These are phyloP conservation scores for Marasmius fiardii DNA, from an alignment of 1,284 basidiomycete species.

Conservation along the genomic window DNA sequence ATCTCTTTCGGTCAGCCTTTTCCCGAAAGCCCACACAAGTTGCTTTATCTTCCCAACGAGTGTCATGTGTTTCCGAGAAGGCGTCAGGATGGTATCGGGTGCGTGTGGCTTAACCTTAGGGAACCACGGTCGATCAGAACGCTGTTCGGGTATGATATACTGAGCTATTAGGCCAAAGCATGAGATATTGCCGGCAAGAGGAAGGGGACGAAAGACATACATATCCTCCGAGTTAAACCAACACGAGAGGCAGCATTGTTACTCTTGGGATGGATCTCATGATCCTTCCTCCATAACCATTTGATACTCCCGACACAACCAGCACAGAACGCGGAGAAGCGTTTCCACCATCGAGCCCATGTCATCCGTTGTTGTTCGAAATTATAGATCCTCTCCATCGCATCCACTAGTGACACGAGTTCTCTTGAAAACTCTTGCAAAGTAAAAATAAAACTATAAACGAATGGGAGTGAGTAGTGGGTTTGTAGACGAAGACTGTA, in stretches of 20 bases:
- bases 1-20: slow-evolving; percentile 69
- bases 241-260: neutral
- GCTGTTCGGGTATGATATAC: slow-evolving; percentile 58
- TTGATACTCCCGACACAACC: slow-evolving; percentile 10
- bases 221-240: slow-evolving; percentile 25
- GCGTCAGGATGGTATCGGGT: slow-evolving; percentile 82
- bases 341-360: slow-evolving; percentile 38
- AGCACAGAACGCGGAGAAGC: slow-evolving; percentile 21
- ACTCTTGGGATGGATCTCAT: slow-evolving; percentile 6
- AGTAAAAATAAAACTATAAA: slow-evolving; percentile 83
- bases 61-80: slow-evolving; percentile 54
- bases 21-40: slow-evolving; percentile 74
- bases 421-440: slow-evolving; percentile 89
- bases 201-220: slow-evolving; percentile 30
- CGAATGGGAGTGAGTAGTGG: neutral
- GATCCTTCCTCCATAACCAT: slow-evolving; percentile 10
- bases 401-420: slow-evolving; percentile 76
- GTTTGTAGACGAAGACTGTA: neutral
- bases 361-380: slow-evolving; percentile 50
- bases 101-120: slow-evolving; percentile 82
- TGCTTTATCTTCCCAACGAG: slow-evolving; percentile 62
- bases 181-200: slow-evolving; percentile 2
- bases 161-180: slow-evolving; percentile 38
- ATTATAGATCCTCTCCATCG: slow-evolving; percentile 71
- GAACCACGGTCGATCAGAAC: slow-evolving; percentile 66